Conservation (phyloP, 176 grass and related monocot species). For the Bonia amplexicaulis region DNA sequence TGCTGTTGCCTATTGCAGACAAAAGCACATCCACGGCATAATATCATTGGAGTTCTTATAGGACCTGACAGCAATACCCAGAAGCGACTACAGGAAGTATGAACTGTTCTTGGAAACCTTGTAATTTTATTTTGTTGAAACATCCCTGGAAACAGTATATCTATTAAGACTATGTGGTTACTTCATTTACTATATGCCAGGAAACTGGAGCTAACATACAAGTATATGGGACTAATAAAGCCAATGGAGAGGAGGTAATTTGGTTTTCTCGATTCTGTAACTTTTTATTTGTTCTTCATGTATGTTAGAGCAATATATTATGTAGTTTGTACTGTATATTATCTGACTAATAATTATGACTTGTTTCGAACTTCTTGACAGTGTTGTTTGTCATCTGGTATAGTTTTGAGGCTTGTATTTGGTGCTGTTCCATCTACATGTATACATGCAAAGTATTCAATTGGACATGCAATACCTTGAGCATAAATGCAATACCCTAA, state of each 20-base stretch:
- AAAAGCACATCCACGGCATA: constrained; percentile 56
- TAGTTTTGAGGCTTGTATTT: background rate
- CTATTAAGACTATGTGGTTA: background rate
- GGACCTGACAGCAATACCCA: constrained; percentile 69
- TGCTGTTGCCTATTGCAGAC: constrained; percentile 46
- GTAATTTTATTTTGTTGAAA: constrained; percentile 22
- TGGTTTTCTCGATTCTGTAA: background rate
- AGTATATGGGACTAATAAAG: constrained; percentile 77
- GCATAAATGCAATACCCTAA: constrained; percentile 6
- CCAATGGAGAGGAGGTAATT: constrained; percentile 69
- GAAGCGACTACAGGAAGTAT: constrained; percentile 83
- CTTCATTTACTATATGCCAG: constrained; percentile 36
- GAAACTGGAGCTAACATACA: constrained; percentile 78
- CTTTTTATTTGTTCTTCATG: constrained; percentile 1
- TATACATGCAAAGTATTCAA: background rate
- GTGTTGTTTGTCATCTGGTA: background rate
- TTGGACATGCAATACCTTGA: background rate
- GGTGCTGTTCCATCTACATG: background rate
- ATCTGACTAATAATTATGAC: background rate
- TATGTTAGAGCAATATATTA: background rate
- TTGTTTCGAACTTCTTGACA: background rate
- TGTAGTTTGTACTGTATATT: background rate
- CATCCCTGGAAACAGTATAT: background rate
- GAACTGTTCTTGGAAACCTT: constrained; percentile 1
- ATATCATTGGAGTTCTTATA: constrained; percentile 76